A percentile compares a stretch with the other conserved stretches of the same genome.
Conservation (phyloP, 805 yeast genomes). For the Candida michaelii region DNA sequence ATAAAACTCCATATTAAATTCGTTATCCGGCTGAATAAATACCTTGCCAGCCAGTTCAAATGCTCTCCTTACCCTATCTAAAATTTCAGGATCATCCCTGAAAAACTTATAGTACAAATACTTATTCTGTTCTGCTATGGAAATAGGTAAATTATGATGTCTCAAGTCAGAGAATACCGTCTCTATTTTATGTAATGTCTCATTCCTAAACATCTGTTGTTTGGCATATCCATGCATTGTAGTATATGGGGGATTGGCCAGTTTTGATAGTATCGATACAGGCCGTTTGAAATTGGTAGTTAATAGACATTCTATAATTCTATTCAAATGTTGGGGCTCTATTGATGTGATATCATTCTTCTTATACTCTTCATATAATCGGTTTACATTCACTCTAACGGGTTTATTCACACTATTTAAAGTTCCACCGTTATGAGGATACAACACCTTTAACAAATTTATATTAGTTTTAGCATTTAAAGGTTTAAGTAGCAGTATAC, state of each 20-base stretch:
- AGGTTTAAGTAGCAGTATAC: constrained; percentile 6
- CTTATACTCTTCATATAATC: constrained; percentile 3
- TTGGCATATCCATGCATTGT: constrained; percentile 19
- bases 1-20: constrained; percentile 24
- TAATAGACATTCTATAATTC: constrained; percentile 26
- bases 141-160: constrained; percentile 25
- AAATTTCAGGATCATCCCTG: constrained; percentile 27
- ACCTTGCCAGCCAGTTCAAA: background rate
- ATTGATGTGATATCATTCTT: constrained; percentile 20
- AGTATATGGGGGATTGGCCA: constrained; percentile 5
- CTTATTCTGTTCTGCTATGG: constrained; percentile 28
- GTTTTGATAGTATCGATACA: constrained; percentile 15
- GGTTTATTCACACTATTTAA: constrained; percentile 1
- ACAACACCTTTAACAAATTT: constrained; percentile 15
- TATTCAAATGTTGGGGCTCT: constrained; percentile 25
- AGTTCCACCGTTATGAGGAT: constrained; percentile 16
- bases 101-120: constrained; percentile 31
- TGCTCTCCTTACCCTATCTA: constrained; percentile 11
- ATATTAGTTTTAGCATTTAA: constrained; percentile 12
- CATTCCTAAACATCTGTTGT: constrained; percentile 17
- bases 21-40: background rate
- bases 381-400: background rate
- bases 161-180: constrained; percentile 29
- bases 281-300: constrained; percentile 28
- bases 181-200: constrained; percentile 21